Conservation (phyloP, 257 asterid species). For the Ajuga chamaepitys region DNA sequence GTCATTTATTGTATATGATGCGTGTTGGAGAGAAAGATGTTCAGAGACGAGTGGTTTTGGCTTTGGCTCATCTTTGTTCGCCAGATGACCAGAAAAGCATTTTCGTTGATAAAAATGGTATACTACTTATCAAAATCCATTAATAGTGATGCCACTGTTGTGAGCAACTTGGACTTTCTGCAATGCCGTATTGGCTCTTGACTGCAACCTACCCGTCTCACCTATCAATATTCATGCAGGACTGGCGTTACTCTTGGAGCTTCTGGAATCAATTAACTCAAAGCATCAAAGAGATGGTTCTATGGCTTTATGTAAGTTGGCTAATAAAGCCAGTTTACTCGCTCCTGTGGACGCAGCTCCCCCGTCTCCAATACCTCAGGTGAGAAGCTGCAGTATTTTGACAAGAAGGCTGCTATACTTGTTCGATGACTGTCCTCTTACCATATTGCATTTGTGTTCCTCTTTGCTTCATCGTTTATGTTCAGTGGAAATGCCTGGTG, state of each 20-base stretch:
- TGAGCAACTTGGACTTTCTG: constrained; percentile 1
- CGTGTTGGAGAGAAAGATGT: constrained; percentile 65
- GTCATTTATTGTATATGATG: constrained; percentile 81
- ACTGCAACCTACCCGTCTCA: constrained; percentile 5
- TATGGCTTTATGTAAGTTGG: constrained; percentile 71
- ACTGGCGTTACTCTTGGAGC: constrained; percentile 76
- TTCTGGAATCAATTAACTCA: constrained; percentile 53
- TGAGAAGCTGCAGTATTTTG: constrained; percentile 18
- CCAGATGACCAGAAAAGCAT: constrained; percentile 79
- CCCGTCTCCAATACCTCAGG: constrained; percentile 95
- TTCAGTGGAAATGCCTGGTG: not conserved
- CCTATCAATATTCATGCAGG: constrained; percentile 36
- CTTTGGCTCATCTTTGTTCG: constrained; percentile 93
- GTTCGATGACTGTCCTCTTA: not conserved
- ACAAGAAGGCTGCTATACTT: not conserved
- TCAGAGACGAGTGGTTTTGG: constrained; percentile 86
- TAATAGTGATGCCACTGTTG: not conserved
- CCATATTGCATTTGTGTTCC: not conserved
- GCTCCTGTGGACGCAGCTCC: constrained; percentile 96
- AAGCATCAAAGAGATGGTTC: constrained; percentile 77
- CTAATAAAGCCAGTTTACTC: constrained; percentile 70
- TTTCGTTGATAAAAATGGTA: constrained; percentile 78
- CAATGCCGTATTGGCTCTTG: constrained; percentile 8
- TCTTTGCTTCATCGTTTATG: not conserved
- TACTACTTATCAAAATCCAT: constrained; percentile 2